Evolutionary conservation across 1,284 basidiomycete species (phyloP), one percentile per base, ranked within the genome.

Genomic region (Flammula alnicola): DNA sequence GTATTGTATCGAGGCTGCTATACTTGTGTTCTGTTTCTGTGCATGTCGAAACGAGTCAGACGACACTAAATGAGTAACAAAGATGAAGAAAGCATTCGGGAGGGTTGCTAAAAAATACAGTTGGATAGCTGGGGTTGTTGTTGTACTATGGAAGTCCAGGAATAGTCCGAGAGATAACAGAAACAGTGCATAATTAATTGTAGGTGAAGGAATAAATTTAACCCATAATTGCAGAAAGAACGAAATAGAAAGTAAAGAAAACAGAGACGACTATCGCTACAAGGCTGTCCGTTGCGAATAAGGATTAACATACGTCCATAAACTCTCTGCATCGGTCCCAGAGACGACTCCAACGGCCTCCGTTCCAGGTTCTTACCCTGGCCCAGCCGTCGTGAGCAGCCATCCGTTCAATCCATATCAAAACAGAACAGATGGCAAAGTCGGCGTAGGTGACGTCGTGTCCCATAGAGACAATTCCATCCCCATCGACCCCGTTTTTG

Each of bases 391-490:
- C 85, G 51, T 83, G 80, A 9, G 83, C 77, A 14, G 84, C 78
- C 60, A 86, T 79, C 43, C 77, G 73, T 63, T 86, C 80, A 36
- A 87, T 84, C 84, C 84, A 87, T 40, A 86, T 77, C 41, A 88
- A 62, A 22, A 86, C 76, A 0, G 86, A 80, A 57, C 84, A 86
- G 16, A 88, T 66, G 2, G 83, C 80, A 61, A 88, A 88, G 58
- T 88, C 86, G 0, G 84, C 84, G 57, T 87, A 87, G 8, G 78
- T 80, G 30, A 88, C 72, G 16, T 86, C 80, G 35, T 74, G 69
- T 3, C 86, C 86, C 76, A 81, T 83, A 17, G 72, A 79, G 19
- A 88, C 82, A n/a, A 80, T 68, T 1, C 83, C 83, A 56, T 86
- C 83, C 1, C 84, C 78, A 52, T 77, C 71, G 0, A 71, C 74